Evolutionary conservation across 2,329 filamentous ascomycete genomes (phyloP).

Genomic region (Lachnellula cervina): DNA sequence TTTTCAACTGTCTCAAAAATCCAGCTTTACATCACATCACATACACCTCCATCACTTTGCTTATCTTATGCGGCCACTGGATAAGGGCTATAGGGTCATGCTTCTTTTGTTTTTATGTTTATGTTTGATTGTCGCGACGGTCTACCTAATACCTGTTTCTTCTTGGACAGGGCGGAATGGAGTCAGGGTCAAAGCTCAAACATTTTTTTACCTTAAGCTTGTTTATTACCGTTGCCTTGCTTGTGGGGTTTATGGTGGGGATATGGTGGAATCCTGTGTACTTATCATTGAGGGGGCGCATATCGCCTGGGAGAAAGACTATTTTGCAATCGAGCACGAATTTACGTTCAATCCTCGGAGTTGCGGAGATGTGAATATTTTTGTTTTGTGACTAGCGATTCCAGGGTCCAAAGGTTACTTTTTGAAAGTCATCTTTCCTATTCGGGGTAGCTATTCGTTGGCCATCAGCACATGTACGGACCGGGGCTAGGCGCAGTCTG

Average conservation of each 20-base stretch:
- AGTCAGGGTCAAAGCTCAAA: conserved; percentile 24
- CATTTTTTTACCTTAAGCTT: conserved; percentile 13
- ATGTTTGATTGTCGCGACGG: conserved; percentile 24
- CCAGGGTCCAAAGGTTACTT: background rate
- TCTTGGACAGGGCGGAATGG: conserved; percentile 21
- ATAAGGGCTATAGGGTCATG: conserved; percentile 19
- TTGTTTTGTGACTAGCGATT: background rate
- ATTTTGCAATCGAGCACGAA: conserved; percentile 24
- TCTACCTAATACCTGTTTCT: conserved; percentile 27
- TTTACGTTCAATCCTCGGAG: conserved; percentile 13
- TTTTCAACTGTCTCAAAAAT: conserved; percentile 24
- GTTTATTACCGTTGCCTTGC: conserved; percentile 21
- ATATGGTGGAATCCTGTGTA: conserved; percentile 29
- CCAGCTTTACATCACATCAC: conserved; percentile 15
- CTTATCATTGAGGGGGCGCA: conserved; percentile 25
- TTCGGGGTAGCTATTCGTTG: too few species aligned
- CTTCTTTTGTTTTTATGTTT: conserved; percentile 25
- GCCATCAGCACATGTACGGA: too few species aligned
- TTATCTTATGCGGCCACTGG: conserved; percentile 16
- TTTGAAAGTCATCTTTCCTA: too few species aligned
- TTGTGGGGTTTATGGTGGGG: conserved; percentile 10
- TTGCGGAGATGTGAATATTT: background rate
- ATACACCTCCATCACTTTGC: conserved; percentile 20
- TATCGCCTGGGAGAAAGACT: conserved; percentile 18
- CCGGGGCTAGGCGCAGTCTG: too few species aligned